A percentile compares a stretch with the other conserved stretches of the same genome.
These are phyloP conservation scores for Coprinopsis marcescibilis DNA, from an alignment of 768 basidiomycete genomes.

Conservation along the genomic window DNA sequence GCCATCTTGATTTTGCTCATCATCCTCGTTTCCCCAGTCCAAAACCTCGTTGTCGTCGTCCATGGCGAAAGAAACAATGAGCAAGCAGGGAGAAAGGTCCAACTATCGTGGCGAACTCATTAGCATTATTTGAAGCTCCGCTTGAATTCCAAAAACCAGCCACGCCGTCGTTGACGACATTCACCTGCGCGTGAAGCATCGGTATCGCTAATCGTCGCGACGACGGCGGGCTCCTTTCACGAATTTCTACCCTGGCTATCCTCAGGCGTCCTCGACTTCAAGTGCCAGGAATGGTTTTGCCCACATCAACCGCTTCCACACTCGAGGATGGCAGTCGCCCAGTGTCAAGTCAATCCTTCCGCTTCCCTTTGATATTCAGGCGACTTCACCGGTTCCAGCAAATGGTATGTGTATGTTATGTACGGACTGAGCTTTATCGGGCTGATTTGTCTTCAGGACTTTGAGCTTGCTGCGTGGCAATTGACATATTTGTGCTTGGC, in stretches of 20 bases:
- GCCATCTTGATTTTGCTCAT: conserved; percentile 26
- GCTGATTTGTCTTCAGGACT: conserved; percentile 55
- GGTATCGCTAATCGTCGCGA: conserved; percentile 3
- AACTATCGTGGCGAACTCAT: conserved; percentile 6
- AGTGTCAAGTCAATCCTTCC: conserved; percentile 34
- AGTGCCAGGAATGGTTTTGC: conserved; percentile 34
- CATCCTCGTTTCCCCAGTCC: conserved; percentile 59
- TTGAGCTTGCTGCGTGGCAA: conserved; percentile 95
- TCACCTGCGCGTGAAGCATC: conserved; percentile 7
- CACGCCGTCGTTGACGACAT: not conserved
- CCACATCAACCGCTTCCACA: conserved; percentile 32
- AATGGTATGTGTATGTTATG: conserved; percentile 51
- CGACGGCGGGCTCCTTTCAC: not conserved
- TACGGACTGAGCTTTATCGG: not conserved
- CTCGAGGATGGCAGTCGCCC: conserved; percentile 34
- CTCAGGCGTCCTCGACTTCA: conserved; percentile 29
- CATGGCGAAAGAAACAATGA: conserved; percentile 31
- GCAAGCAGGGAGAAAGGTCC: conserved; percentile 14
- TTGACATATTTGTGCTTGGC: conserved; percentile 90
- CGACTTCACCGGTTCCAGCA: conserved; percentile 78
- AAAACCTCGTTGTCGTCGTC: conserved; percentile 62
- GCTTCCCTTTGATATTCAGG: conserved; percentile 69
- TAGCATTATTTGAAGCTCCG: conserved; percentile 20
- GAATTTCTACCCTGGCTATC: conserved; percentile 29
- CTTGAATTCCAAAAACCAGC: conserved; percentile 18